phyloP scores from a whole-genome alignment of 2,329 filamentous ascomycete genomes.

The Bipolaris zeicola region DNA sequence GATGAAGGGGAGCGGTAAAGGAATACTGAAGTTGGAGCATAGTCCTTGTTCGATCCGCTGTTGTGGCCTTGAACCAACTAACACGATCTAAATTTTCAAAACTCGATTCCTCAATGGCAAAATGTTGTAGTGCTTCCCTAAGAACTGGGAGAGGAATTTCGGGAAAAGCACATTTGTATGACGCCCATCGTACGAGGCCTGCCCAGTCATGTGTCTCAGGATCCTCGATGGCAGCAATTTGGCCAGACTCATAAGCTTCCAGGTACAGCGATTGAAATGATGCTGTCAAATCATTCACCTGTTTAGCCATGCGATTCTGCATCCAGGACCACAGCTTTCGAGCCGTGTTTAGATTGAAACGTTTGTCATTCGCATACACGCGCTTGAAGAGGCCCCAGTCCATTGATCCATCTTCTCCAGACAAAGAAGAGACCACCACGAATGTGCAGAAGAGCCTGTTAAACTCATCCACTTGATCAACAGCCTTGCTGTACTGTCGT shows the following conservation, averaged over 20 bases:
- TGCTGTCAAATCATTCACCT: constrained; percentile 62
- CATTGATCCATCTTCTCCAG: constrained; percentile 43
- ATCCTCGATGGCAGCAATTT: constrained; percentile 66
- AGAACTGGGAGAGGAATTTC: constrained; percentile 32
- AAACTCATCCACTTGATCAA: constrained; percentile 32
- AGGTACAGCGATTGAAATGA: constrained; percentile 71
- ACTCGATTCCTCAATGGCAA: constrained; percentile 35
- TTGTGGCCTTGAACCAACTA: constrained; percentile 34
- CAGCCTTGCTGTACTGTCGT: constrained; percentile 20
- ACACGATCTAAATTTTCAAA: constrained; percentile 32
- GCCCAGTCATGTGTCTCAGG: constrained; percentile 71
- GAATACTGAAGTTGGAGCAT: constrained; percentile 32
- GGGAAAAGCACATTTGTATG: constrained; percentile 50
- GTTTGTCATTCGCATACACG: constrained; percentile 44
- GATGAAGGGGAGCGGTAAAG: constrained; percentile 35
- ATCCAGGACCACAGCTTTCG: constrained; percentile 49
- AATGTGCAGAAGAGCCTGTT: constrained; percentile 42
- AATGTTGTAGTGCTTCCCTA: constrained; percentile 28
- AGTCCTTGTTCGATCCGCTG: constrained; percentile 31
- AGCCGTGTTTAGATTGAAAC: constrained; percentile 41
- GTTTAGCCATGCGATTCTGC: constrained; percentile 42
- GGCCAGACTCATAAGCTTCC: constrained; percentile 66
- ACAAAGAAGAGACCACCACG: constrained; percentile 40
- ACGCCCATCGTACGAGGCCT: constrained; percentile 68
- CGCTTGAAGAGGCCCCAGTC: constrained; percentile 53